Evolutionary conservation across 257 asterid species (phyloP), one percentile per base, ranked within the genome.

Genomic region (Penstemon eatonii): DNA sequence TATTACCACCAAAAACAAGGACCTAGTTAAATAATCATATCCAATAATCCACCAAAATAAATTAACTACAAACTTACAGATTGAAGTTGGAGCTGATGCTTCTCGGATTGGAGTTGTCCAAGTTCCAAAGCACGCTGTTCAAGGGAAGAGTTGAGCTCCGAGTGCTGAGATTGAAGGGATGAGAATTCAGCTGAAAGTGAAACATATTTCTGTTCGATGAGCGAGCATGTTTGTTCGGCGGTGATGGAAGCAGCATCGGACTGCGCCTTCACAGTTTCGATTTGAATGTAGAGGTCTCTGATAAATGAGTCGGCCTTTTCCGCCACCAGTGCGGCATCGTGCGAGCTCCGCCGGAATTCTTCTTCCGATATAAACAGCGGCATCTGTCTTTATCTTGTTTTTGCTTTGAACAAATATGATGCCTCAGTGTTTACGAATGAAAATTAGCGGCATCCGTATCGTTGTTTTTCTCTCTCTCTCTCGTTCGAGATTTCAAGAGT

Each of bases 301-400:
- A 94, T 87, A 74, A 88, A 89, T 3, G 81, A 83, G 64, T 94
- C 99, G 19, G 99, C 99, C 86, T 84, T 87, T 81, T 83, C 91
- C 76, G 86, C 89, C 80, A 94, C 83, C 57, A 76, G 68, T 25
- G 72, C 73, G 6, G 72, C 86, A 57, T 93, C 92, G 65, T 79
- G 74, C 70, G 96, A 82, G 72, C 80, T 82, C 61, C 69, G 80
- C 69, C 70, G 84, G 72, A 76, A 89, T 72, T 91, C 99, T 65
- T 87, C 99, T 7, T 87, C 90, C 25, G 97, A 83, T 60, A 94
- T 36, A 63, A 94, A 94, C 50, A 89, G 75, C 76, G 97, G 97
- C 99, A 94, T 57, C 74, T 47, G 2, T 15, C 38, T 43, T 36
- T 15, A 45, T 51, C 67, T 44, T 6, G 0, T 8, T 46, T 39